These are phyloP conservation scores for Lichtheimia ornata DNA, from an alignment of 371 early-diverging fungal genomes.

Conservation along the genomic window DNA sequence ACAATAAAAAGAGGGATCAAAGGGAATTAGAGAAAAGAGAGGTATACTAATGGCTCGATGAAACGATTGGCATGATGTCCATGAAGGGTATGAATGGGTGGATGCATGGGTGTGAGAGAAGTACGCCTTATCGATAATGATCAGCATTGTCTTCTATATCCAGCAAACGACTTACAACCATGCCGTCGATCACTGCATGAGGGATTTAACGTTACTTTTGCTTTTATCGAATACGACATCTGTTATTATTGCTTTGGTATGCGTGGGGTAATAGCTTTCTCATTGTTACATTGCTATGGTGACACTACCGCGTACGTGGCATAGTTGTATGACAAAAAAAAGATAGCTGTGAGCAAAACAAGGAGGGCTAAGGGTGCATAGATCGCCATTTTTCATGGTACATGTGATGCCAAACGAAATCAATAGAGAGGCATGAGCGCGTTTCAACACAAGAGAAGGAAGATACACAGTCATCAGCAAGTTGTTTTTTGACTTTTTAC, in stretches of 20 bases:
- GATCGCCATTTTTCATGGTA: background rate
- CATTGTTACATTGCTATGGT: slow-evolving; percentile 2
- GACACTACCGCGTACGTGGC: background rate
- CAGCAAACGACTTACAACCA: no score
- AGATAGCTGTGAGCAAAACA: background rate
- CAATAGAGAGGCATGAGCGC: background rate
- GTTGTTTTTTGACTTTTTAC: slow-evolving; percentile 4
- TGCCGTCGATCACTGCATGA: no score
- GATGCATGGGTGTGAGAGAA: no score
- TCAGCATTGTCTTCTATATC: no score
- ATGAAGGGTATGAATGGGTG: no score
- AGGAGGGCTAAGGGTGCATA: background rate
- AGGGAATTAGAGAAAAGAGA: background rate
- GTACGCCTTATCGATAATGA: no score
- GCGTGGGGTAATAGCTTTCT: background rate
- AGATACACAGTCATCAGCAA: background rate
- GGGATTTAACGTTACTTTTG: no score
- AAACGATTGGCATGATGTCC: no score
- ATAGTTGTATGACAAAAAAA: background rate
- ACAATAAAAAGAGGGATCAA: background rate
- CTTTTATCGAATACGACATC: no score
- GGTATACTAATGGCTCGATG: no score
- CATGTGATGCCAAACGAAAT: background rate
- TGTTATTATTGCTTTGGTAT: background rate
- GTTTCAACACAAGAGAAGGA: background rate